Evolutionary conservation across 169 alveolate genomes (phyloP).

Genomic region (Eimeria acervulina): DNA sequence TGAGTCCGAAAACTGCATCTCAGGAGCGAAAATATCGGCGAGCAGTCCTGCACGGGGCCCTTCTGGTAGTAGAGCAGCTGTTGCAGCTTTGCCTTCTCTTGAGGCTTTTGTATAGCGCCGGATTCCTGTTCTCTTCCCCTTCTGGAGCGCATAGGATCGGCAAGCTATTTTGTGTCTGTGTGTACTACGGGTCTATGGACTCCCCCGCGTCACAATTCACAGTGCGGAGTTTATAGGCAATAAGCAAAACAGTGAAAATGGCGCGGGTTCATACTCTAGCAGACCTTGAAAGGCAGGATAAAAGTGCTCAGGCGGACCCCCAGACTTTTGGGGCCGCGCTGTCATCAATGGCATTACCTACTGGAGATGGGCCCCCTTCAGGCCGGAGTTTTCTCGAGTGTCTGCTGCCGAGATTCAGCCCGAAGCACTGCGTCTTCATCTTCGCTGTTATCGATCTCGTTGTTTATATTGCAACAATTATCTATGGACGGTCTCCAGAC

Average conservation of each 20-base stretch:
- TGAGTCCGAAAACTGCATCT: not conserved
- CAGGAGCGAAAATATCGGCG: not conserved
- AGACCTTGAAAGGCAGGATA: slow-evolving; percentile 47
- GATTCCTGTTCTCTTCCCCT: too few relatives aligned
- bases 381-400: not conserved
- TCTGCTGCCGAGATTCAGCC: slow-evolving; percentile 27
- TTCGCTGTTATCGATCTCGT: not conserved
- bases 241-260: not conserved
- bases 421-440: slow-evolving; percentile 32
- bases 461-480: slow-evolving; percentile 4
- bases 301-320: not conserved
- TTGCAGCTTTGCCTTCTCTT: not conserved
- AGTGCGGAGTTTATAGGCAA: too few relatives aligned
- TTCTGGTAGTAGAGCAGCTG: not conserved
- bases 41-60: not conserved
- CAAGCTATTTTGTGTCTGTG: not conserved
- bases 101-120: too few relatives aligned
- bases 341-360: not conserved
- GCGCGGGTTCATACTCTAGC: slow-evolving; percentile 38
- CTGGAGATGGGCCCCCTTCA: not conserved
- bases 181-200: not conserved
- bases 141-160: not conserved
- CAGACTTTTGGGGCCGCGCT: not conserved
- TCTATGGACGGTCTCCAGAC: slow-evolving; percentile 6
- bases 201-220: not conserved